Base-by-base conservation (phyloP, 495 filamentous ascomycete species). In the Zalerion maritima region DNA sequence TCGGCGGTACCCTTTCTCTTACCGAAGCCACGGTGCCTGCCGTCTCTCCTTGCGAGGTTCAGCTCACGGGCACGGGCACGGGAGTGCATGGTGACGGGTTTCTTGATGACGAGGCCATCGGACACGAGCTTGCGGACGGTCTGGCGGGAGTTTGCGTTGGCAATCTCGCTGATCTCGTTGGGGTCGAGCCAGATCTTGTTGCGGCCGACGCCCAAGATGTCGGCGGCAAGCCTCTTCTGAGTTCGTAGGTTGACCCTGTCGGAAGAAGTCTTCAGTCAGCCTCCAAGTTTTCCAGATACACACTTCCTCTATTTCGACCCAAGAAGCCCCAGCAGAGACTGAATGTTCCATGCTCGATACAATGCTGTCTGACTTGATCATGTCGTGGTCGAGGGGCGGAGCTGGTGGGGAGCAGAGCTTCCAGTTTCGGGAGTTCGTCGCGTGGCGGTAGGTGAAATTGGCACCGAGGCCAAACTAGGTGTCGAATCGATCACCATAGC, bases 171-270 rank as follows among this genome's bases (percentile, higher is more conserved):
- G 62, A 87, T 75, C 72, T 99, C 89, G 64, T 91, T 96, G 61
- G 89, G 89, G 69, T 99, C 89, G 58, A 99, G 85, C 89, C 89
- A 99, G 70, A 99, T 89, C 79, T 96, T 96, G 73, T 86, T 79
- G 78, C 96, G 79, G 61, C 89, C 89, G 72, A 82, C 89, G 69
- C 84, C 85, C 58, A 87, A 78, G 54, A 97, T 89, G 61, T 86
- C 82, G 55, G 89, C 83, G 55, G 89, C 91, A 51, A 97, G 87
- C 66, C 91, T 87, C 78, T 99, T 99, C 74, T 99, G 89, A 53
- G 89, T 97, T 60, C 78, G 77, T 58, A 97, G 84, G 60, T 96
- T 97, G 75, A 94, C 86, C 91, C 89, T 97, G 57, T 47, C 32
- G 30, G 31, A 32, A 42, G 28, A 31, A 39, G 26, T 12, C 18